Evolutionary conservation across 2,329 filamentous ascomycete species (phyloP).

Genomic region (Alternaria viburni): DNA sequence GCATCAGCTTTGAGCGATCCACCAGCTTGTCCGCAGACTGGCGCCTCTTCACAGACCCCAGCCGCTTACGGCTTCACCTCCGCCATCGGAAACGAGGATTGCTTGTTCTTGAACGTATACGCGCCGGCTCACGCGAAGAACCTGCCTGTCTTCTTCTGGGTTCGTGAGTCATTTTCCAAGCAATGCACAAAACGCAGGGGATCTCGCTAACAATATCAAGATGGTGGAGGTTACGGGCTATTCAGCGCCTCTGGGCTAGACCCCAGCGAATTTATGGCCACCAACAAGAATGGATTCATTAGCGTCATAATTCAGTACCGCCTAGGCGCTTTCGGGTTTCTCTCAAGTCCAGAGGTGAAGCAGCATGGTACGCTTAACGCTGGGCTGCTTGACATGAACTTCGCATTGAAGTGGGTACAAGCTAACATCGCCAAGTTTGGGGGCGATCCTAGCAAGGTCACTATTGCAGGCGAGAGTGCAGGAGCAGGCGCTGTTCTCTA

Average conservation of each 20-base stretch:
- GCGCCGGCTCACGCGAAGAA: constrained; percentile 52
- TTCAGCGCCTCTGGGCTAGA: constrained; percentile 39
- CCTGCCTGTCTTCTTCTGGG: constrained; percentile 62
- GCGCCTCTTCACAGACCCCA: constrained; percentile 34
- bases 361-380: constrained; percentile 65
- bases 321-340: constrained; percentile 67
- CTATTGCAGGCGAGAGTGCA: constrained; percentile 67
- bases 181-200: constrained; percentile 36
- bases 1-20: constrained; percentile 53
- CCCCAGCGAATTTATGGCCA: constrained; percentile 39
- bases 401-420: constrained; percentile 67
- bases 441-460: constrained; percentile 64
- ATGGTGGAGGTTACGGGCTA: constrained; percentile 50
- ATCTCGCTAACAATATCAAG: constrained; percentile 33
- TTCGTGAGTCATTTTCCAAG: constrained; percentile 45
- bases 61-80: constrained; percentile 40
- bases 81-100: constrained; percentile 48
- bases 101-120: constrained; percentile 50
- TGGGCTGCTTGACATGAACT: constrained; percentile 68
- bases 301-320: constrained; percentile 69
- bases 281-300: constrained; percentile 58
- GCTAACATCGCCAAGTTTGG: constrained; percentile 60
- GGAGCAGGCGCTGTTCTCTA: constrained; percentile 63
- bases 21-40: constrained; percentile 42
- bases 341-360: constrained; percentile 63